A percentile compares a stretch with the other conserved stretches of the same genome.
Conservation (phyloP, 1,284 basidiomycete genomes). For the Boletus semigastroideus region DNA sequence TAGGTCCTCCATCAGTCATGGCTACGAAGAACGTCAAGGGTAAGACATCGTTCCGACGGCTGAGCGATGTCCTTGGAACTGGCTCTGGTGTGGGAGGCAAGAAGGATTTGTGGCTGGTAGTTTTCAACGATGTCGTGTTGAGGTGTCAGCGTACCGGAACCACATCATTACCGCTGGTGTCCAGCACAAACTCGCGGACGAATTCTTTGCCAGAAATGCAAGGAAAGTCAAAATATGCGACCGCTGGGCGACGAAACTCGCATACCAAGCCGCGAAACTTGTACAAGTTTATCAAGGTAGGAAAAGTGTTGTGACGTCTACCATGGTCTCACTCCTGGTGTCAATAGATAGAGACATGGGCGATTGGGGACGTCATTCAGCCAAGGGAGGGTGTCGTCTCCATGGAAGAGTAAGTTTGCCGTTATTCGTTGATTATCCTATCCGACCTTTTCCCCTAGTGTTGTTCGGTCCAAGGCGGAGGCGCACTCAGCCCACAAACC, state of each 20-base stretch:
- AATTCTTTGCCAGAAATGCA: conserved; percentile 78
- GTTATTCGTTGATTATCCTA: conserved; percentile 13
- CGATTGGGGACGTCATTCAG: conserved; percentile 71
- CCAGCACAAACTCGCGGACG: conserved; percentile 65
- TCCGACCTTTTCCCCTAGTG: conserved; percentile 41
- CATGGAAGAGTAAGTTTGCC: conserved; percentile 76
- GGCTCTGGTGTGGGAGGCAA: conserved; percentile 64
- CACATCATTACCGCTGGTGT: conserved; percentile 82
- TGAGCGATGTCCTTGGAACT: conserved; percentile 75
- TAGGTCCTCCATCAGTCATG: conserved; percentile 54
- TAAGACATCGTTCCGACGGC: conserved; percentile 79
- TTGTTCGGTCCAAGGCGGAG: conserved; percentile 65
- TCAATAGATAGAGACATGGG: conserved; percentile 84
- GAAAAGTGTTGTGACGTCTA: conserved; percentile 7
- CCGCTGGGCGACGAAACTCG: conserved; percentile 67
- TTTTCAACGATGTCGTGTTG: conserved; percentile 94
- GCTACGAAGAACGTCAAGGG: conserved; percentile 62
- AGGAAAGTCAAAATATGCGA: conserved; percentile 78
- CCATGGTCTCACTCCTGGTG: conserved; percentile 1
- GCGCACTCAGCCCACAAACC: conserved; percentile 58
- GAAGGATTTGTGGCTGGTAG: conserved; percentile 91
- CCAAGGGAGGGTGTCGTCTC: conserved; percentile 73
- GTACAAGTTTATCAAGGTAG: conserved; percentile 84
- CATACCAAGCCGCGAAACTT: conserved; percentile 83
- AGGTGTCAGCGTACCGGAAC: conserved; percentile 89